Base-by-base conservation (phyloP, 352 stramenopile species). In the Plasmopara viticola region DNA sequence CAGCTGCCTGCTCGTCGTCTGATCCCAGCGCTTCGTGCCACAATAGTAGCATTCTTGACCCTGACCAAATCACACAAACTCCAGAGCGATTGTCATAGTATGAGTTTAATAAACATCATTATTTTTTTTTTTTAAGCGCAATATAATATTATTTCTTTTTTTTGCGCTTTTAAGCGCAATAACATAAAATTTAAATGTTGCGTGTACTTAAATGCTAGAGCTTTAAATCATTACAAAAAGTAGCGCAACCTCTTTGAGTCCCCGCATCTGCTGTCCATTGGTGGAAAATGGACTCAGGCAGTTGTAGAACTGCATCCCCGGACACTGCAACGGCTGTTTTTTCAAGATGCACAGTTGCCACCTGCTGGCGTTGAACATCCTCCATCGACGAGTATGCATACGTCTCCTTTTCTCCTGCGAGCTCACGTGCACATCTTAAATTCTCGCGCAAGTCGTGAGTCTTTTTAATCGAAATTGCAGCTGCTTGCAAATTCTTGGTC, bases 341-440 rank as follows among this genome's bases (percentile, higher is more conserved):
- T 53, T 92, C 78, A 15, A 87, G 69, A 44, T 68, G 79, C n/a
- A 83, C 78, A 18, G 72, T 83, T 28, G 74, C 72, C 30, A 87
- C 51, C 48, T 87, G 59, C 53, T 85, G 74, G 2, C 60, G 62
- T 31, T 74, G 58, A 31, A 88, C 71, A 45, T 88, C 77, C 39
- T 80, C 72, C 81, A 92, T 92, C 12, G 78, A 87, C 9, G 74
- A 66, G 45, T 74, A 75, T 2, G 75, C 64, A 44, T 82, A 86
- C 9, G 57, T 41, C 18, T 72, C 56, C 15, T 58, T 62, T 1
- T 60, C 64, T 31, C 30, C 56, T 10, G 64, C 60, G 9, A 56
- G 34, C 9, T 45, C 68, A 29, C 65, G 50, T 2, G 34, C 42
- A 6, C 45, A 34, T 18, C 64, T 72, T 15, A 75, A 61, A 34